These are phyloP conservation scores for Beauveria sp. DNA, from an alignment of 2,329 filamentous ascomycete species.

Conservation along the genomic window DNA sequence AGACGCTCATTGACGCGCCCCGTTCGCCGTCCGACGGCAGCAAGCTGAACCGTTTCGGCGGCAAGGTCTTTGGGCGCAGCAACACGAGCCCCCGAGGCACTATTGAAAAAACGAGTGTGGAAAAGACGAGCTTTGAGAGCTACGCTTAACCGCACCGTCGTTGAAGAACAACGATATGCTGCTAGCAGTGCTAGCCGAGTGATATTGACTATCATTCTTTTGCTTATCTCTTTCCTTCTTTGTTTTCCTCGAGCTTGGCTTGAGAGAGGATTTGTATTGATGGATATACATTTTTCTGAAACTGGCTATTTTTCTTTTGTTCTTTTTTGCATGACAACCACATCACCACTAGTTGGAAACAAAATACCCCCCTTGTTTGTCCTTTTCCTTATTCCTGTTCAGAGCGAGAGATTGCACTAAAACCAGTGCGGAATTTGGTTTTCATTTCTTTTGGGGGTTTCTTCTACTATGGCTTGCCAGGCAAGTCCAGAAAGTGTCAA, in stretches of 20 bases:
- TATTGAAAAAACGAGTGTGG: constrained; percentile 44
- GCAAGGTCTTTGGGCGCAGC: constrained; percentile 49
- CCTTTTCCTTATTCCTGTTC: background rate
- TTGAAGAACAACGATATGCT: background rate
- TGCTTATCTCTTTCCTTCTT: background rate
- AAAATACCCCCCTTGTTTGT: constrained; percentile 21
- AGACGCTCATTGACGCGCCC: constrained; percentile 46
- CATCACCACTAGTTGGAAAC: constrained; percentile 17
- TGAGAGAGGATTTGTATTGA: background rate
- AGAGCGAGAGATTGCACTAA: background rate
- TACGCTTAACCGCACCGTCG: background rate
- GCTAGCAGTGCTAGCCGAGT: constrained; percentile 8
- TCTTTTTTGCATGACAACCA: background rate
- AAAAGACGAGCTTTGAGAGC: constrained; percentile 38
- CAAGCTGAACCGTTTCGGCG: constrained; percentile 49
- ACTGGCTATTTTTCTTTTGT: background rate
- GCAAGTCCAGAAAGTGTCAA: background rate
- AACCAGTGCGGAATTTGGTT: background rate
- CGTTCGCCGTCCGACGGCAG: constrained; percentile 33
- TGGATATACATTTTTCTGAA: background rate
- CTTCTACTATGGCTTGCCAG: background rate
- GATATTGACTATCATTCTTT: constrained; percentile 9
- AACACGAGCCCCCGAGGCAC: constrained; percentile 45
- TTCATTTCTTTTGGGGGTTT: background rate
- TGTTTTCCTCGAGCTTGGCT: background rate